Evolutionary conservation across 2,329 filamentous ascomycete genomes (phyloP).

Genomic region (Endoconidiophora polonica): DNA sequence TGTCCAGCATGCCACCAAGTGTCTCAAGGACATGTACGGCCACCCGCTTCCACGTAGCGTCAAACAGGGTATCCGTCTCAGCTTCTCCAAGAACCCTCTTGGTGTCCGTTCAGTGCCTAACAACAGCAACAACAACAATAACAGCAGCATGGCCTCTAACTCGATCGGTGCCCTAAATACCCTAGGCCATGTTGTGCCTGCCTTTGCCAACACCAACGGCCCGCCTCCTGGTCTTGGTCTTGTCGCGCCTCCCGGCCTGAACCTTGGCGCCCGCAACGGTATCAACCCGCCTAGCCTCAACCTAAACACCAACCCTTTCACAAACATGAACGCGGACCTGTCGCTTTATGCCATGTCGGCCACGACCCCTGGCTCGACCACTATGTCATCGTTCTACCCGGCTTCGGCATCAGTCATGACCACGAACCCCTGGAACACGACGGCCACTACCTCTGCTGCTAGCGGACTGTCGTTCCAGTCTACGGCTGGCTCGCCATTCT

Average conservation of each 20-base stretch:
- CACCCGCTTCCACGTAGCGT: conserved; percentile 74
- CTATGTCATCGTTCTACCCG: conserved; percentile 8
- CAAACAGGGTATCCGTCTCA: conserved; percentile 86
- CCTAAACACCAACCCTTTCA: conserved; percentile 13
- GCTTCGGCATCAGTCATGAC: conserved; percentile 6
- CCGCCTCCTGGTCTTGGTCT: conserved; percentile 70
- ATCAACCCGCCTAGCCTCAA: conserved; percentile 13
- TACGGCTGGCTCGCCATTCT: conserved; percentile 1
- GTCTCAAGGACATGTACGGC: conserved; percentile 78
- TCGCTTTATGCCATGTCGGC: conserved; percentile 13
- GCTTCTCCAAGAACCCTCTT: conserved; percentile 93
- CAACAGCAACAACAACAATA: background rate
- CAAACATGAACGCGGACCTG: conserved; percentile 15
- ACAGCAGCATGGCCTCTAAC: conserved; percentile 22
- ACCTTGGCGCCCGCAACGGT: conserved; percentile 2
- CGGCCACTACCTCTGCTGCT: background rate
- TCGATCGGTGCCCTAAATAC: conserved; percentile 15
- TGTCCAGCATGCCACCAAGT: conserved; percentile 77
- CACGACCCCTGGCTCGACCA: conserved; percentile 2
- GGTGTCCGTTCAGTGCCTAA: conserved; percentile 69
- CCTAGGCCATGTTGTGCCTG: conserved; percentile 32
- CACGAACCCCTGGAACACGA: conserved; percentile 10
- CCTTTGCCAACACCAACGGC: conserved; percentile 52
- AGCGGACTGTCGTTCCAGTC: background rate
- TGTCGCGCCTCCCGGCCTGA: conserved; percentile 54